Evolutionary conservation across 1,139 yeast species (phyloP), one percentile per base, ranked within the genome.

Genomic region (Protomyces lactucae-debilis): DNA sequence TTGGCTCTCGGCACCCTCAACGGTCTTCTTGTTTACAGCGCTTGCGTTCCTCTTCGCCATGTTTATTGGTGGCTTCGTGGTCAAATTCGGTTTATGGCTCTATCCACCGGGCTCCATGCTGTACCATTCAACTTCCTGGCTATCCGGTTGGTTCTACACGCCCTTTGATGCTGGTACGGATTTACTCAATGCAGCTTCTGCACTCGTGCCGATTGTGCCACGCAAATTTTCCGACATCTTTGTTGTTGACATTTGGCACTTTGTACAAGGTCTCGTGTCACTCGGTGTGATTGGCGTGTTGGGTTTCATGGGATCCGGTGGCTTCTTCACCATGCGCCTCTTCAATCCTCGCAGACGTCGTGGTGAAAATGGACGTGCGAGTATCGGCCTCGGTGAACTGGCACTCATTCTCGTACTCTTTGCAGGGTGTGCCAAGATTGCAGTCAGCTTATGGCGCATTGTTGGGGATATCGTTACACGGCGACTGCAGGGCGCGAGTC

Each of bases 21-120:
- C 63, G 3, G 21, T 52, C 23, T 37, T 59, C 25, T 48, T 45
- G 1, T 51, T 52, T n/a, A 52, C 63, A 6, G 16, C 23, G 9
- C 25, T 52, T 8, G 63, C 63, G 9, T 59, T 59, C 53, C 37
- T 43, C 12, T 12, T 39, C 6, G 63, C 63, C 21, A 36, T 51
- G 23, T 59, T 59, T n/a, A n/a, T 59, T n/a, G 63, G 63, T 16
- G 63, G 63, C 21, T 59, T 59, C 52, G 10, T 52, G 52, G 48
- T 59, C 57, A 59, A 59, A 18, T 59, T 59, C 18, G 63, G 63
- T 36, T 57, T 59, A 21, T 59, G 37, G 21, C 35, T 59, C 32
- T 28, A 40, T 16, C 57, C 63, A 16, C 46, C 56, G 45, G 55
- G 40, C 21, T 59, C 53, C n/a, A 35, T 43, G 18, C 28, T 35